Percentiles rank a stretch among this genome's conserved stretches.
phyloP scores from a whole-genome alignment of 2,329 filamentous ascomycete species.

The Alternaria triticimaculans region DNA sequence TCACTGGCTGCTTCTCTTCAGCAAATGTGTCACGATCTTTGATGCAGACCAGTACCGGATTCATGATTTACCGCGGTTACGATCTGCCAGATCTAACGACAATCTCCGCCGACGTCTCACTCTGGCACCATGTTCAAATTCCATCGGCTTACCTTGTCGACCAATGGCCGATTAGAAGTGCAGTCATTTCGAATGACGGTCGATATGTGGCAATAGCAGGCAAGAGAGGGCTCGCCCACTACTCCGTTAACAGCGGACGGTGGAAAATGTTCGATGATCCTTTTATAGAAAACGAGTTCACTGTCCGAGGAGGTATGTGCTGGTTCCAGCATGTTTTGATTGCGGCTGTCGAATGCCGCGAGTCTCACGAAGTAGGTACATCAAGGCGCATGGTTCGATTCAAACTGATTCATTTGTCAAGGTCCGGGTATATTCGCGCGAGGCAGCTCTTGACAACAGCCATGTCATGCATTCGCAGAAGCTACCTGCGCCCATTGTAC shows the following conservation, averaged over 20 bases:
- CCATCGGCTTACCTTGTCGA: slow-evolving; percentile 84
- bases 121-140: slow-evolving; percentile 94
- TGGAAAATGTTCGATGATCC: slow-evolving; percentile 94
- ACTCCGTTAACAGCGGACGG: slow-evolving; percentile 89
- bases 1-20: slow-evolving; percentile 88
- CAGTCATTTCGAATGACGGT: slow-evolving; percentile 88
- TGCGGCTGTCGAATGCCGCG: slow-evolving; percentile 86
- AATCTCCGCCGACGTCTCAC: slow-evolving; percentile 86
- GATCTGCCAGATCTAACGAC: slow-evolving; percentile 89
- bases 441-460: slow-evolving; percentile 75
- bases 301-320: slow-evolving; percentile 94
- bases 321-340: slow-evolving; percentile 98
- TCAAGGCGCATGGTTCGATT: not conserved
- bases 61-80: slow-evolving; percentile 93
- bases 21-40: slow-evolving; percentile 90
- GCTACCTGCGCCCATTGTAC: slow-evolving; percentile 84
- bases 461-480: slow-evolving; percentile 78
- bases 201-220: slow-evolving; percentile 97
- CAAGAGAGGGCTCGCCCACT: slow-evolving; percentile 87
- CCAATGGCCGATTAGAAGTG: slow-evolving; percentile 91
- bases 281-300: slow-evolving; percentile 84
- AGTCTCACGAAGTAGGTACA: slow-evolving; percentile 70
- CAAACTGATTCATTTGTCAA: slow-evolving; percentile 35
- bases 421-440: slow-evolving; percentile 90
- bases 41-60: slow-evolving; percentile 83